Conservation (phyloP, 345 rosid genomes). For the Garcia nutans region DNA sequence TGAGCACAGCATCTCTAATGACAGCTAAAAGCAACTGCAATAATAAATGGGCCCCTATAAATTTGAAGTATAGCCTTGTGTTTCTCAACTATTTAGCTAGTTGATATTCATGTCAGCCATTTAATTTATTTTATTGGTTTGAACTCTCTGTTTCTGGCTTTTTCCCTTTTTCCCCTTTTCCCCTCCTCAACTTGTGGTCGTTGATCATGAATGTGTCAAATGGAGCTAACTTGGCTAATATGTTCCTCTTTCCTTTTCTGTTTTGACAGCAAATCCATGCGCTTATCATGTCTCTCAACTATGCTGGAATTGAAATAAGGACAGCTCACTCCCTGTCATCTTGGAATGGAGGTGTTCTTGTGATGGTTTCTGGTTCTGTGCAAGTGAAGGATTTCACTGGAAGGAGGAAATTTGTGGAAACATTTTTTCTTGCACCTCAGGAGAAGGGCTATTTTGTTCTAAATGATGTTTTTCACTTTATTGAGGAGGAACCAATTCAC, state of each 20-base stretch:
- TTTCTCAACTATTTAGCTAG: not conserved
- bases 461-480: slow-evolving; percentile 33
- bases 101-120: not conserved
- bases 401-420: slow-evolving; percentile 30
- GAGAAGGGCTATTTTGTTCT: slow-evolving; percentile 35
- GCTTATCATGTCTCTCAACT: slow-evolving; percentile 27
- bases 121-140: not conserved
- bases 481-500: slow-evolving; percentile 27
- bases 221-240: not conserved
- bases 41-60: not conserved
- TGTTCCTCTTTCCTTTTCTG: not conserved
- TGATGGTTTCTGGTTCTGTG: slow-evolving; percentile 28
- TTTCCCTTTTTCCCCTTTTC: too few species aligned
- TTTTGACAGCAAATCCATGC: slow-evolving; percentile 30
- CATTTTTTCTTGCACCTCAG: slow-evolving; percentile 37
- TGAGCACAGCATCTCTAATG: not conserved
- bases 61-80: not conserved
- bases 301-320: slow-evolving; percentile 26
- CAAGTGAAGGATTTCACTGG: slow-evolving; percentile 17
- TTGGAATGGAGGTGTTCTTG: slow-evolving; percentile 33
- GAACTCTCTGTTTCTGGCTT: too few species aligned
- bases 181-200: too few species aligned
- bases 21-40: not conserved
- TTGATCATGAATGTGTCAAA: not conserved
- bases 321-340: slow-evolving; percentile 28